Percentiles rank a stretch among this genome's conserved stretches.
Conservation (phyloP, 305 asterid genomes). For the Solanum hybrid region DNA sequence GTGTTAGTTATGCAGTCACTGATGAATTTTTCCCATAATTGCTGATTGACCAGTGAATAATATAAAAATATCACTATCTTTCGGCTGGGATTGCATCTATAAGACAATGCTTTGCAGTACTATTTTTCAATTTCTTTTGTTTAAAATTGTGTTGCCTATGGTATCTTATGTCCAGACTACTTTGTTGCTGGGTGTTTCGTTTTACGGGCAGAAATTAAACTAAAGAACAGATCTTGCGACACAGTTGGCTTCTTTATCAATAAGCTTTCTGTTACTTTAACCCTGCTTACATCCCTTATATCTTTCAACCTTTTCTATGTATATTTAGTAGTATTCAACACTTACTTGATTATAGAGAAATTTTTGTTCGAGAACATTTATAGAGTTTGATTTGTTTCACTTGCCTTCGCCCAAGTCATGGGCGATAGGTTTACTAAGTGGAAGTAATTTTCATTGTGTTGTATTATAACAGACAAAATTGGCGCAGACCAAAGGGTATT, state of each 20-base stretch:
- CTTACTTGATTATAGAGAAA: not conserved
- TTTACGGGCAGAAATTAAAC: conserved; percentile 25
- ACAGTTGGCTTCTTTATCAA: conserved; percentile 29
- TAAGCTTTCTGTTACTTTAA: conserved; percentile 65
- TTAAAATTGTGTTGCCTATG: not conserved
- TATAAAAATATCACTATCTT: conserved; percentile 44
- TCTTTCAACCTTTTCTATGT: not conserved
- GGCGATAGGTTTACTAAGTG: not conserved
- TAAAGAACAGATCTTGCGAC: conserved; percentile 63
- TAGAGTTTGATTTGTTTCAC: not conserved
- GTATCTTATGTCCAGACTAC: conserved; percentile 44
- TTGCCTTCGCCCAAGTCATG: not conserved
- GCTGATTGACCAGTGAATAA: conserved; percentile 38
- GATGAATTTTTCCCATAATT: conserved; percentile 15
- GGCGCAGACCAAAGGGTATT: conserved; percentile 73
- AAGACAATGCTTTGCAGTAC: not conserved
- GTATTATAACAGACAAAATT: conserved; percentile 20
- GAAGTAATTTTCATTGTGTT: not conserved
- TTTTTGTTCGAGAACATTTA: not conserved
- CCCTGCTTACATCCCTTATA: conserved; percentile 37
- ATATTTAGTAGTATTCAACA: not conserved
- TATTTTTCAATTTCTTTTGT: not conserved
- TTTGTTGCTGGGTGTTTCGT: conserved; percentile 25
- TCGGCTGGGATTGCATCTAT: conserved; percentile 41
- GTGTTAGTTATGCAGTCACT: conserved; percentile 4